These are phyloP conservation scores for Penicillium riverlandense DNA, from an alignment of 495 filamentous ascomycete genomes.

Conservation along the genomic window DNA sequence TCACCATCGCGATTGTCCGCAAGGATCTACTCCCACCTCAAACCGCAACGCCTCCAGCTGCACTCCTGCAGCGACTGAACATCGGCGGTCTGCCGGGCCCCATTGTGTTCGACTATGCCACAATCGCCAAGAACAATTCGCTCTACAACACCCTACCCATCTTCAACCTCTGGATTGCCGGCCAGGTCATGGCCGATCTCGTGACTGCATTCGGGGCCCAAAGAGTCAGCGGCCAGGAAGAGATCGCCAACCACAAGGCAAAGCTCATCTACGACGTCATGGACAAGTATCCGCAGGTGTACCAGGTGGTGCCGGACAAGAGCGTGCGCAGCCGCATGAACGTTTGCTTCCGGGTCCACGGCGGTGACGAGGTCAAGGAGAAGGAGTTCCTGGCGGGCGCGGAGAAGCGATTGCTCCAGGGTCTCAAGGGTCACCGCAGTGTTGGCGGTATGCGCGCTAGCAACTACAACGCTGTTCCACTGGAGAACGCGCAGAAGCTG, in stretches of 20 bases:
- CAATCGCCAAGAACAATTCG: constrained; percentile 77
- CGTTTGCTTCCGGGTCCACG: constrained; percentile 71
- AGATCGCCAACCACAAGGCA: constrained; percentile 63
- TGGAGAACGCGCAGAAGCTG: constrained; percentile 54
- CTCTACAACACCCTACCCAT: constrained; percentile 94
- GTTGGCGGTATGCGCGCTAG: constrained; percentile 53
- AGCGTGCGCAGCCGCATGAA: constrained; percentile 79
- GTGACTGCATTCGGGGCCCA: constrained; percentile 49
- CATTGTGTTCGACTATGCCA: constrained; percentile 72
- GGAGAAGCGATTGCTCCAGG: constrained; percentile 43
- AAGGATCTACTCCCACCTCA: constrained; percentile 66
- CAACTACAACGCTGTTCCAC: constrained; percentile 56
- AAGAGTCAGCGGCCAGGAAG: constrained; percentile 61
- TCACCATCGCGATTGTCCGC: constrained; percentile 75
- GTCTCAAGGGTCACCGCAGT: constrained; percentile 76
- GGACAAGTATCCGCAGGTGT: constrained; percentile 62
- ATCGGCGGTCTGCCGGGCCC: constrained; percentile 59
- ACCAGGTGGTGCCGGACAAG: constrained; percentile 67
- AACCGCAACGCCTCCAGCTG: constrained; percentile 46
- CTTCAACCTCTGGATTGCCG: constrained; percentile 86
- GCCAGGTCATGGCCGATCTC: constrained; percentile 69
- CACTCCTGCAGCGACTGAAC: constrained; percentile 61
- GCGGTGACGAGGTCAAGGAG: constrained; percentile 53
- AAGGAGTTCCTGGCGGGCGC: constrained; percentile 72
- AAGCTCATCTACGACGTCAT: constrained; percentile 64